A percentile compares a stretch with the other conserved stretches of the same genome.
Evolutionary conservation across 208 protist genomes (phyloP).

Genomic region (Acanthamoeba sp.): DNA sequence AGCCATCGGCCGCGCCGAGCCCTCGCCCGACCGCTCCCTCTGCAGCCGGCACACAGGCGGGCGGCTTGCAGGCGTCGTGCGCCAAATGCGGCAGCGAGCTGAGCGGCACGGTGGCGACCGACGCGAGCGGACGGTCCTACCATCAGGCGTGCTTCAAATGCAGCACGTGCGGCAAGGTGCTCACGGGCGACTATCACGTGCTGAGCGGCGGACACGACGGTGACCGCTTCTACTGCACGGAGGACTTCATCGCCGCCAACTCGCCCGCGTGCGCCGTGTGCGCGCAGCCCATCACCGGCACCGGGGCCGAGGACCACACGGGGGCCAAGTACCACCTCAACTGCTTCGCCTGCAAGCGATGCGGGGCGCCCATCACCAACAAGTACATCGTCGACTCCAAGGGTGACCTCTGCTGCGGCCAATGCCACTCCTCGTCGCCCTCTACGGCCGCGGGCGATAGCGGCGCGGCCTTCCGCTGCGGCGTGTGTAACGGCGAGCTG

Average conservation of each 20-base stretch:
- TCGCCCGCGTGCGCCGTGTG: conserved; percentile 16
- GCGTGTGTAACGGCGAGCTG: background rate
- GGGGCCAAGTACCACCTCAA: conserved; percentile 56
- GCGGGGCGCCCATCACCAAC: conserved; percentile 40
- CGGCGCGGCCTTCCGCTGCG: background rate
- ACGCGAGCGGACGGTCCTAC: background rate
- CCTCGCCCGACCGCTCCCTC: background rate
- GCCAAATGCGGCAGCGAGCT: conserved; percentile 14
- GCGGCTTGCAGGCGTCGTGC: background rate
- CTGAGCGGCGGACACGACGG: background rate
- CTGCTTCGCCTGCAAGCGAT: conserved; percentile 58
- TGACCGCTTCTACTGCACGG: conserved; percentile 28
- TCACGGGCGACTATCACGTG: conserved; percentile 32
- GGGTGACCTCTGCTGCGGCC: conserved; percentile 56
- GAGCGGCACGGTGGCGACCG: conserved; percentile 21
- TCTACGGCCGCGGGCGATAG: background rate
- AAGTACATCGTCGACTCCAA: conserved; percentile 56
- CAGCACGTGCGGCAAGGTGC: background rate
- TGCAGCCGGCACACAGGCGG: background rate
- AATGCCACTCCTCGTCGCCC: background rate
- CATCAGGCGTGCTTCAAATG: conserved; percentile 20
- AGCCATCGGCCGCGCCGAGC: background rate
- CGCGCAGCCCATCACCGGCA: conserved; percentile 30
- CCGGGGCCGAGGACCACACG: conserved; percentile 36
- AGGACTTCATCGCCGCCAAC: conserved; percentile 36